phyloP scores from a whole-genome alignment of 768 basidiomycete species.

The Terana coerulea region DNA sequence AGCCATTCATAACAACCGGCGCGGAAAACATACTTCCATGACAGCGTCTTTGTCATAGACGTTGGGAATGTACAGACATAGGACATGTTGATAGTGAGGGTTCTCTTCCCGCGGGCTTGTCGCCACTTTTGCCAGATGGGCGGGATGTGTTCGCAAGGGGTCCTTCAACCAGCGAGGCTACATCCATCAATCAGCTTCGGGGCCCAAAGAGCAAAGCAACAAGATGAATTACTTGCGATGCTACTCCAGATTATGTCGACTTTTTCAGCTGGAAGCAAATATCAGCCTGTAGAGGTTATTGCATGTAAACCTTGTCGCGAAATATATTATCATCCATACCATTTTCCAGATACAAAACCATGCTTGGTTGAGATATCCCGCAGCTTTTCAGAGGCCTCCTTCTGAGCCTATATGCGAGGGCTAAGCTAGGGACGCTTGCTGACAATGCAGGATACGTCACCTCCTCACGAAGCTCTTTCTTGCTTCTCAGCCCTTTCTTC shows the following conservation, averaged over 20 bases:
- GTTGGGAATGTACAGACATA: conserved; percentile 70
- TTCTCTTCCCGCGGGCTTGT: conserved; percentile 50
- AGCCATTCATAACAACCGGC: background rate
- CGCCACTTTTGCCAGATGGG: conserved; percentile 58
- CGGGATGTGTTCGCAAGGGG: conserved; percentile 57
- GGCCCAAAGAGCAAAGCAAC: background rate
- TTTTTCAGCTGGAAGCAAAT: conserved; percentile 56
- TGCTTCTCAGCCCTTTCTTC: conserved; percentile 68
- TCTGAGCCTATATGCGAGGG: conserved; percentile 49
- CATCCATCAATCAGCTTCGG: background rate
- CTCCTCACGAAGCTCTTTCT: conserved; percentile 71
- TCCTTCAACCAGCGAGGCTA: conserved; percentile 65
- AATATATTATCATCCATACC: conserved; percentile 33
- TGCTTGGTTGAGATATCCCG: conserved; percentile 56
- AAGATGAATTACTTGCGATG: conserved; percentile 49
- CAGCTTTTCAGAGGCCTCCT: conserved; percentile 52
- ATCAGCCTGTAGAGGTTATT: conserved; percentile 60
- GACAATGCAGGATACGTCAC: conserved; percentile 33
- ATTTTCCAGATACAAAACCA: conserved; percentile 62
- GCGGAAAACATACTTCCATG: conserved; percentile 38
- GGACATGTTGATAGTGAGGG: conserved; percentile 55
- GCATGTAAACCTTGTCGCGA: too few relatives aligned
- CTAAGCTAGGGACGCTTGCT: too few relatives aligned
- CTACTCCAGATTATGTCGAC: conserved; percentile 61
- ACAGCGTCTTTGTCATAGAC: conserved; percentile 63